phyloP scores from a whole-genome alignment of 371 early-diverging fungal species.

The Parasitella parasitica region DNA sequence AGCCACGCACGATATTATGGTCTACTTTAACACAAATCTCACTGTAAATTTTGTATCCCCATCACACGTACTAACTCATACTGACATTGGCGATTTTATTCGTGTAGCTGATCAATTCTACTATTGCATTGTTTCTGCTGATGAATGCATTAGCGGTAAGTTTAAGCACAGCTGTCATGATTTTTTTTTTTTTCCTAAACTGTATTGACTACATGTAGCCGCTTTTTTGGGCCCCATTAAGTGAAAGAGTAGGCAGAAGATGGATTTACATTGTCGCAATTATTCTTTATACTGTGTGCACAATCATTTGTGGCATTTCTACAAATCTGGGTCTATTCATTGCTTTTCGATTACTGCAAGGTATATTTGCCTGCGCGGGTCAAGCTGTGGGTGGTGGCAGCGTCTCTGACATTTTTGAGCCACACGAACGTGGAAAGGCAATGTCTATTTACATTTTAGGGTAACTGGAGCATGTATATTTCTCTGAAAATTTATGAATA shows the following conservation, averaged over 20 bases:
- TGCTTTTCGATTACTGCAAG: conserved; percentile 41
- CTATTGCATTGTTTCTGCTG: conserved; percentile 14
- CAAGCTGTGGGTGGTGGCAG: conserved; percentile 46
- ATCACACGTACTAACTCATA: too few species aligned
- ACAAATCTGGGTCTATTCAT: conserved; percentile 32
- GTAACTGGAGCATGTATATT: too few species aligned
- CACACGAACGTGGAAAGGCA: conserved; percentile 41
- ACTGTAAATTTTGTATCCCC: conserved; percentile 7
- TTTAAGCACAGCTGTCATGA: not conserved
- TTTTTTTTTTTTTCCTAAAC: too few species aligned
- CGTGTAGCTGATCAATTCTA: conserved; percentile 15
- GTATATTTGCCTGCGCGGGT: conserved; percentile 35
- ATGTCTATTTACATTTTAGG: conserved; percentile 41
- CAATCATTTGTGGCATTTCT: conserved; percentile 37
- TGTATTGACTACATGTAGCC: too few species aligned
- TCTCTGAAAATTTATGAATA: not conserved
- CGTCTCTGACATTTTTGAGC: conserved; percentile 38
- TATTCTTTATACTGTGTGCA: conserved; percentile 28
- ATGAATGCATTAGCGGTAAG: conserved; percentile 28
- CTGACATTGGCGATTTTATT: too few species aligned
- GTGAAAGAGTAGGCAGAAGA: conserved; percentile 36
- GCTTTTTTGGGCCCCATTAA: conserved; percentile 38
- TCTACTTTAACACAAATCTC: conserved; percentile 17
- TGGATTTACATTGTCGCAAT: conserved; percentile 4
- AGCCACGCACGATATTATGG: conserved; percentile 31